Evolutionary conservation across 129 eudicot species (phyloP).

Genomic region (Glebionis coronaria): DNA sequence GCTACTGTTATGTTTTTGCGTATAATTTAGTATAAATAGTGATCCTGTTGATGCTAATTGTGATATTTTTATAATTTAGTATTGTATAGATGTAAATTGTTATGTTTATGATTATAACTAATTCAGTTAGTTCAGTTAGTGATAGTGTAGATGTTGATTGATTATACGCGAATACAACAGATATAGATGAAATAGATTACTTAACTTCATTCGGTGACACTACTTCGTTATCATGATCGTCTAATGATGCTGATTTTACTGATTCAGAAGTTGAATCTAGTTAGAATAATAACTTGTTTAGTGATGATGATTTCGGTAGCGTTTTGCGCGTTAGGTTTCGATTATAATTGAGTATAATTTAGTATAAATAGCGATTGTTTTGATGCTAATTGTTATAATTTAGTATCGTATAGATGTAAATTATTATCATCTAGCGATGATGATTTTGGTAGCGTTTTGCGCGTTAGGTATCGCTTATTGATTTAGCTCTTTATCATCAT

Average conservation of each 20-base stretch:
- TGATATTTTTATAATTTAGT: too few relatives aligned
- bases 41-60: too few relatives aligned
- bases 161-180: slow-evolving; percentile 34
- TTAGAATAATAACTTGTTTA: slow-evolving; percentile 40
- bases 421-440: slow-evolving; percentile 59
- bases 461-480: slow-evolving; percentile 52
- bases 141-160: slow-evolving; percentile 13
- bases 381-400: not conserved
- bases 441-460: slow-evolving; percentile 45
- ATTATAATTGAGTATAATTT: too few relatives aligned
- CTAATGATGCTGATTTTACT: too few relatives aligned
- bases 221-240: slow-evolving; percentile 40
- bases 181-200: slow-evolving; percentile 79
- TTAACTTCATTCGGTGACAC: slow-evolving; percentile 90
- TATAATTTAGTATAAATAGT: not conserved
- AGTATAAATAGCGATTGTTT: too few relatives aligned
- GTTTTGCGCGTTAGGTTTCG: slow-evolving; percentile 61
- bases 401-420: slow-evolving; percentile 42
- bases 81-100: too few relatives aligned
- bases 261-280: slow-evolving; percentile 84
- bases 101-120: too few relatives aligned
- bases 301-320: slow-evolving; percentile 51
- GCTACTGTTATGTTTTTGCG: too few relatives aligned
- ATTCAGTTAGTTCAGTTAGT: not conserved
- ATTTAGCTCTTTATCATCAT: too few relatives aligned